Evolutionary conservation across 106 monocot genomes (phyloP), one percentile per base, ranked within the genome.

Genomic region (Apostasia shenzhenica): DNA sequence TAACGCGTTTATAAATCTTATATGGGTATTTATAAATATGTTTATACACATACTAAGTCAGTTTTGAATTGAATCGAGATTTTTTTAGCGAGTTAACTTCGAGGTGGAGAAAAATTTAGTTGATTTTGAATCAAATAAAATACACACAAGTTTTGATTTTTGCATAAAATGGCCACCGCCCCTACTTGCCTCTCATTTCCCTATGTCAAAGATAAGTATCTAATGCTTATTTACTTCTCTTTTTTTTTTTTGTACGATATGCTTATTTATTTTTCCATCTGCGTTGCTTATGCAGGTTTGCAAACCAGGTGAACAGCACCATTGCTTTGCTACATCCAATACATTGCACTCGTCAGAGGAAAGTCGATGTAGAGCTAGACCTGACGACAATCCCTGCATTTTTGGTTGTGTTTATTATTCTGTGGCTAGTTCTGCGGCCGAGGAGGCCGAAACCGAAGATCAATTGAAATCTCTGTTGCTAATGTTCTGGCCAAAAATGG

Each of bases 361-460:
- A 81, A 71, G 85, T 97, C 11, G 62, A 82, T 6, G 67, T 92
- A 44, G 84, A 87, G 72, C 40, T 97, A 13, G 97, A 97, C 77
- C 48, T 89, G 59, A 92, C 97, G 3, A 92, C 97, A 14, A 50
- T 97, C 46, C 97, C 97, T 11, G 92, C 92, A 53, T 97, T 92
- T 63, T 40, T 87, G 47, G 65, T 87, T 2, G 92, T 92, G 11
- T 85, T 87, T 66, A 79, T 69, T 4, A 79, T 92, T 62, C 84
- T 97, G 41, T 97, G 92, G 92, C 83, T 92, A 73, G 88, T 97
- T 48, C 77, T 97, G 6, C 76, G 77, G 63, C 95, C 95, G 0
- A 84, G 89, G 61, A 68, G 92, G 26, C 66, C 84, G 41, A 97
- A 97, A 70, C 88, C 97, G 7, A 97, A 97, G 83, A 97, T 97